Base-by-base conservation (phyloP, 2,329 filamentous ascomycete genomes). In the Calonectria montana region DNA sequence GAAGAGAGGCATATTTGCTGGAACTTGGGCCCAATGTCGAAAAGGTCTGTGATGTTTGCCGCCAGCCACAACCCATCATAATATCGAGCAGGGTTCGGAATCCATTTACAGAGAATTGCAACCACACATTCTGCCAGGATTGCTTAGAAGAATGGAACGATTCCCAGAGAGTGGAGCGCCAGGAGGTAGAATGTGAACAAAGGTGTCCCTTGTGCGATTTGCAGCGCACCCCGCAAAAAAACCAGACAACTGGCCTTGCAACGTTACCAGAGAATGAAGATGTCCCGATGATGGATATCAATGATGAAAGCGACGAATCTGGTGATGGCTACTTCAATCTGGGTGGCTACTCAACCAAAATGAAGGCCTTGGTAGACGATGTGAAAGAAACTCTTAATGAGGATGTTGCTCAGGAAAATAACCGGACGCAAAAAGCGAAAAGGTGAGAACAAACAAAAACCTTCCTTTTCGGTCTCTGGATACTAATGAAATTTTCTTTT, bases 21-120 rank as follows among this genome's bases (percentile, higher is more conserved):
- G 77, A 74, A 13, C 25, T 78, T 12, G 81, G 78, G 5, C 68
- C 61, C 12, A 74, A 74, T 21, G 77, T 65, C 3, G 79, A 83
- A 29, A 70, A 76, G 18, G 75, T 61, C 1, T 84, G 82, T 68
- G 66, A 73, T 1, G 76, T 76, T 0, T 84, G 82, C 72, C 78
- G 83, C 45, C 82, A 83, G 64, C 80, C 81, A 15, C 73, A 79
- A 82, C 80, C 82, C 1, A 74, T 82, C 12, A 69, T 82, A 8
- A 76, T 74, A 1, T 77, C 74, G 2, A 78, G 72, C 53, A 53
- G 71, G 37, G 62, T 72, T 7, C 47, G 66, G 16, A 72, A 74
- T 39, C 41, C 66, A 8, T 80, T 79, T 45, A 72, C 73, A 4
- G 73, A 80, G 27, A 67, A 72, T 1, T 84, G 83, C 59, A 29